Base-by-base conservation (phyloP, 2,329 filamentous ascomycete species). In the Rutstroemia sp. region DNA sequence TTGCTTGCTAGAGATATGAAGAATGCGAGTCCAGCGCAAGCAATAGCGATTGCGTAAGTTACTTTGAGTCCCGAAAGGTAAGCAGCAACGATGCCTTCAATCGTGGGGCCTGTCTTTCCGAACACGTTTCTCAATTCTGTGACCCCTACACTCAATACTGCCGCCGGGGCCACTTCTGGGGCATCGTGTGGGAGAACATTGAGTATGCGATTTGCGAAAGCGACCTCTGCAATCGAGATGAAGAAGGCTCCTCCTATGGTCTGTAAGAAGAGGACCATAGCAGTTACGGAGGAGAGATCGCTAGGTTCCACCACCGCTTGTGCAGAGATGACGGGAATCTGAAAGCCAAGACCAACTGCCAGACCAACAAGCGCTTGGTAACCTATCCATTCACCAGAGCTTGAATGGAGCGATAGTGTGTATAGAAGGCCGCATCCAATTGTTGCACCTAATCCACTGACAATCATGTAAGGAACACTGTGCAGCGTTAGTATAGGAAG, bases 61-160 rank as follows among this genome's bases (percentile, higher is more conserved):
- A 86, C 82, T 65, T 85, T 83, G 63, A 86, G 80, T 0, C 81
- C 80, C 53, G 79, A 71, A 63, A 80, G 87, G 71, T 89, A 89
- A 0, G 81, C 82, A 0, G 69, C 61, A 25, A 87, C 73, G 42
- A 88, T 82, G 0, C 74, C 72, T 0, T 71, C 65, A 2, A 86
- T 71, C 57, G 74, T 75, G n/a, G 78, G 66, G 0, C 64, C 56
- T 0, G 75, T 65, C 17, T 55, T 50, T 4, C 52, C 52, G 60
- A 88, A 81, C 2, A 70, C 70, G 5, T 66, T 58, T 61, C 81
- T 77, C 39, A 89, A 73, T 60, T 81, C 76, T 0, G 83, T 86
- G 3, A 77, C 76, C 16, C 77, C 77, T 0, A 73, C 73, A 2
- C 71, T 63, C 37, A 76, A 67, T 4, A 79, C 70, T 0, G 63